Percentiles rank a stretch among this genome's conserved stretches.
Conservation (phyloP, 257 asterid genomes). For the Rehmannia glutinosa region DNA sequence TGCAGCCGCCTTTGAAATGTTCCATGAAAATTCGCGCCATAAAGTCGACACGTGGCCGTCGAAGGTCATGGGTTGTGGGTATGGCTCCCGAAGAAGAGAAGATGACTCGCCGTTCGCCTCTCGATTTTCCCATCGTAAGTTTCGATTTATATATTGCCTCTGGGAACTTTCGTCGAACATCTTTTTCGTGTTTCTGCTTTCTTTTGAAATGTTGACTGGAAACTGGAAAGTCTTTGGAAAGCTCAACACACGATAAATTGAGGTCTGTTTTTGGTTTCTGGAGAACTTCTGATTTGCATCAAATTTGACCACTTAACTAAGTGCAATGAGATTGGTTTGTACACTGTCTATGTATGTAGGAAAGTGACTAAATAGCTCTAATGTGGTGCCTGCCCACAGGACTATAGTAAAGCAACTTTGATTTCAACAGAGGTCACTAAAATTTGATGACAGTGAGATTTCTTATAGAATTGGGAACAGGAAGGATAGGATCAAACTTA, state of each 20-base stretch:
- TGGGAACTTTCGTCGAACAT: constrained; percentile 8
- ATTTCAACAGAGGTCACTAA: too few relatives aligned
- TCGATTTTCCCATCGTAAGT: constrained; percentile 73
- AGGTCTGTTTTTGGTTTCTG: neutral
- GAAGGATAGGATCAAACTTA: too few relatives aligned
- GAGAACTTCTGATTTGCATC: neutral
- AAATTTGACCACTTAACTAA: neutral
- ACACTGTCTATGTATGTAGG: neutral
- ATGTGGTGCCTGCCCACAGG: neutral
- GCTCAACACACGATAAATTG: neutral
- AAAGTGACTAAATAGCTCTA: too few relatives aligned
- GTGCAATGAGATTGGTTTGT: neutral
- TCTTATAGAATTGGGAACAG: too few relatives aligned
- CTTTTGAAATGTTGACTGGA: neutral
- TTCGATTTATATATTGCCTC: neutral
- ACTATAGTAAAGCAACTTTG: too few relatives aligned
- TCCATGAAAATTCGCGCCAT: too few relatives aligned
- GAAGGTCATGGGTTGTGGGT: constrained; percentile 50
- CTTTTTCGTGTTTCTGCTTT: neutral
- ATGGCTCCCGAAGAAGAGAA: constrained; percentile 91
- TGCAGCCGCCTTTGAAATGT: too few relatives aligned
- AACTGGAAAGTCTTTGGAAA: too few relatives aligned
- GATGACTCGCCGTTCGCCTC: constrained; percentile 88
- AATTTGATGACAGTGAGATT: too few relatives aligned
- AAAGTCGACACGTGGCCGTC: too few relatives aligned